Evolutionary conservation across 164 flowering plant species (phyloP), one percentile per base, ranked within the genome.

Genomic region (Euptelea pleiosperma): DNA sequence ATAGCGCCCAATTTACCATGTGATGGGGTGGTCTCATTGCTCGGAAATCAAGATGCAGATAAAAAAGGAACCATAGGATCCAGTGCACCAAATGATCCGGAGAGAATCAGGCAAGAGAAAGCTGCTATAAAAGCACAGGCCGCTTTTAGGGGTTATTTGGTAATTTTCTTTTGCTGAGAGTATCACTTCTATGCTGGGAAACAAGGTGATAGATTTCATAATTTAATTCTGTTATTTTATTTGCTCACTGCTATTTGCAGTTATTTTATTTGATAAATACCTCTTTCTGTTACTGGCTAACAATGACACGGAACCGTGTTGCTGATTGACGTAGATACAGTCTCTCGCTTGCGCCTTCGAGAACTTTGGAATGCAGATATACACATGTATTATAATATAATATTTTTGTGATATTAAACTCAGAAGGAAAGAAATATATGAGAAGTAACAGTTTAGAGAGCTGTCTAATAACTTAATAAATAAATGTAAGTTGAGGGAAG

Each of bases 61-160:
- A 24, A 28, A 12, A 75, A 70, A 57, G 64, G 22, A 34, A 50
- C 50, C n/a, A 14, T 37, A 2, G 60, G 39, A 19, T 35, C 53
- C 25, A 69, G 50, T 71, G 52, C 62, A 57, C 60, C 60, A 15
- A 49, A 60, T 58, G 82, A 75, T 70, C 74, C 60, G 40, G 84
- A 80, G 60, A 73, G 36, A 61, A 56, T 48, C 34, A 72, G 67
- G 63, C 75, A 44, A 45, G 83, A 80, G 60, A 49, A 76, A 65
- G 93, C 98, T 68, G 96, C 85, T 39, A 77, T 76, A 8, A 79
- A 74, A 65, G 87, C 72, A 11, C 96, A 92, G 60, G 91, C 98
- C 34, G 84, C 88, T 29, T 87, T 85, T 74, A 76, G 98, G 69
- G 96, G 98, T 50, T 85, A 81, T 75, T 52, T 92, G 95, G 96